Percentiles rank a stretch among this genome's conserved stretches.
Conservation (phyloP, 306 rosid genomes). For the Prunus salicina region DNA sequence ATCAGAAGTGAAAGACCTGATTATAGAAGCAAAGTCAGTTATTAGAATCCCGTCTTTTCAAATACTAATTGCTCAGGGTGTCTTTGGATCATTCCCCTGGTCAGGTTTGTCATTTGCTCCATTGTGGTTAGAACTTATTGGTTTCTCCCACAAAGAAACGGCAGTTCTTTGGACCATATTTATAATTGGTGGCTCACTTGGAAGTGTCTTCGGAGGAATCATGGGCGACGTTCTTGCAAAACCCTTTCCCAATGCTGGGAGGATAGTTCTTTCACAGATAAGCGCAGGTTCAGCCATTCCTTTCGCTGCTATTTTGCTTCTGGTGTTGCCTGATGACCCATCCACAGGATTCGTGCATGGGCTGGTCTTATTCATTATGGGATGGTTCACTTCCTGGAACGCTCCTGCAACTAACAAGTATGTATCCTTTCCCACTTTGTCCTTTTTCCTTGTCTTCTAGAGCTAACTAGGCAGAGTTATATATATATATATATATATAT, state of each 20-base stretch:
- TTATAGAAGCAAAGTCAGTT: slow-evolving; percentile 64
- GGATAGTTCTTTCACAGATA: slow-evolving; percentile 74
- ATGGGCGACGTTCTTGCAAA: slow-evolving; percentile 69
- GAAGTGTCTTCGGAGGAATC: slow-evolving; percentile 76
- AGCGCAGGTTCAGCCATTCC: slow-evolving; percentile 78
- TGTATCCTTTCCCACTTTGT: slow-evolving; percentile 5
- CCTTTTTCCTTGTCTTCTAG: neutral
- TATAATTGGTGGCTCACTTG: slow-evolving; percentile 55
- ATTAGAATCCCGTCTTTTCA: slow-evolving; percentile 70
- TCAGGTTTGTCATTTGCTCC: slow-evolving; percentile 72
- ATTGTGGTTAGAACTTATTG: slow-evolving; percentile 82
- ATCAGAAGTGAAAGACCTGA: slow-evolving; percentile 45
- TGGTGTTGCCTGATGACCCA: slow-evolving; percentile 66
- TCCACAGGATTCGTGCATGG: slow-evolving; percentile 62
- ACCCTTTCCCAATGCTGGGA: slow-evolving; percentile 62
- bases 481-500: neutral
- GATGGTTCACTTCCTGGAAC: slow-evolving; percentile 62
- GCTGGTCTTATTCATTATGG: slow-evolving; percentile 68
- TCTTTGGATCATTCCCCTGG: slow-evolving; percentile 88
- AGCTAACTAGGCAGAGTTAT: neutral
- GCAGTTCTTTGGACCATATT: slow-evolving; percentile 66
- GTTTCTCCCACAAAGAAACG: slow-evolving; percentile 74
- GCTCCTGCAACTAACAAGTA: slow-evolving; percentile 80
- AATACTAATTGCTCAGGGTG: slow-evolving; percentile 90
- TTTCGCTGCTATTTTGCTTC: slow-evolving; percentile 59